phyloP scores from a whole-genome alignment of 73 alveolate genomes.

The Paraurostyla sp. region DNA sequence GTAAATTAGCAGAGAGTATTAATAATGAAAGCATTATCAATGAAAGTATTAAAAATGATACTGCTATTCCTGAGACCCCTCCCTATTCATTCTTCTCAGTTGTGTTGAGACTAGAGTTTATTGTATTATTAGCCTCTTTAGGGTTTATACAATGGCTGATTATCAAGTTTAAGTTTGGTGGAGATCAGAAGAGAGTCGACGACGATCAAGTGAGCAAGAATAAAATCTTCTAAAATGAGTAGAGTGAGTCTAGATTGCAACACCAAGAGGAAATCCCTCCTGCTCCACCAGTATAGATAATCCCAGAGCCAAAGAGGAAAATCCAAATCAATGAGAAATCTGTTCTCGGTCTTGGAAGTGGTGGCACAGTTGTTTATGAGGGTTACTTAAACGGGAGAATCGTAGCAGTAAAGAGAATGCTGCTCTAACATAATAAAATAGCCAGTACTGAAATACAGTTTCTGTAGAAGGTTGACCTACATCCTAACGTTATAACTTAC shows the following conservation, averaged over 20 bases:
- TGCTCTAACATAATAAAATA: constrained; percentile 23
- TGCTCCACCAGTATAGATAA: neutral
- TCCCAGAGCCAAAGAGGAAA: constrained; percentile 28
- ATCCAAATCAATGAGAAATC: constrained; percentile 8
- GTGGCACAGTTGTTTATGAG: constrained; percentile 81
- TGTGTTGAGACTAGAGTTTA: too few species aligned
- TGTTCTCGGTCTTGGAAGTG: constrained; percentile 72
- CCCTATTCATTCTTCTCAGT: neutral
- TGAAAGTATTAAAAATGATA: too few species aligned
- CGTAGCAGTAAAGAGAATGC: constrained; percentile 82
- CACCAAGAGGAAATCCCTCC: too few species aligned
- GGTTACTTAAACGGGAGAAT: constrained; percentile 67
- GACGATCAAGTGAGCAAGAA: too few species aligned
- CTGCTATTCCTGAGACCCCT: neutral
- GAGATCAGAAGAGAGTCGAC: too few species aligned
- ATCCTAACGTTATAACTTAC: constrained; percentile 73
- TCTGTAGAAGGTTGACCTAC: constrained; percentile 69
- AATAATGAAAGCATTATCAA: neutral
- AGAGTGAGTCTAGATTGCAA: too few species aligned
- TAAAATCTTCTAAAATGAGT: too few species aligned
- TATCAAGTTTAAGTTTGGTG: too few species aligned
- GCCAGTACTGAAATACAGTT: constrained; percentile 64
- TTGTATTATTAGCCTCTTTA: too few species aligned
- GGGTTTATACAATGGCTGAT: too few species aligned
- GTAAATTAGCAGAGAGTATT: neutral